Conservation (phyloP, 2,329 filamentous ascomycete species). For the Hymenoscyphus repandus region DNA sequence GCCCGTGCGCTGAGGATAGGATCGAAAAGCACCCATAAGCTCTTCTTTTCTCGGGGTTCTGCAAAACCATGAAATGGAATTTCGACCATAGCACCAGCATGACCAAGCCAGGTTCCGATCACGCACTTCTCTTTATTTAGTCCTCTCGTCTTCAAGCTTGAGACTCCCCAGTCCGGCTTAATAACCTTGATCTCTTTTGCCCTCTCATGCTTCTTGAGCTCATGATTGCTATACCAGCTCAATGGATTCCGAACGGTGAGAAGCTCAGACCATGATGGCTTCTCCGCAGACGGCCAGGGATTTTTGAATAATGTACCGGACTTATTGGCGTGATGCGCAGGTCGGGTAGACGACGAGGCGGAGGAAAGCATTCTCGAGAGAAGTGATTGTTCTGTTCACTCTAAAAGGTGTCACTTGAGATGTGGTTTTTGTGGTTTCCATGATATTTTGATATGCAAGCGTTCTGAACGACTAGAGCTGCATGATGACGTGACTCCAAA, state of each 20-base stretch:
- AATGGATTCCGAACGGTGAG: constrained; percentile 13
- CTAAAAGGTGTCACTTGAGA: too few relatives aligned
- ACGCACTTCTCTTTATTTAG: constrained; percentile 15
- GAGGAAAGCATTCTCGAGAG: neutral
- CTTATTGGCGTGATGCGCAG: constrained; percentile 19
- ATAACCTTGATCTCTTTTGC: constrained; percentile 18
- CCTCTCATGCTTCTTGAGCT: constrained; percentile 8
- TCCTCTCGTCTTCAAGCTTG: constrained; percentile 9
- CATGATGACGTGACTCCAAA: too few relatives aligned
- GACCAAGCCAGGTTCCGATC: constrained; percentile 20
- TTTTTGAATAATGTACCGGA: constrained; percentile 18
- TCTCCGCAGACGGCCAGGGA: constrained; percentile 22
- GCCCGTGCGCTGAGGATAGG: constrained; percentile 22
- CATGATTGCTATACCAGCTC: constrained; percentile 13
- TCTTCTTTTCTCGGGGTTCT: constrained; percentile 1
- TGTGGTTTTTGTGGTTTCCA: too few relatives aligned
- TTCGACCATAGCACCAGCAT: constrained; percentile 18
- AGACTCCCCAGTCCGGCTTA: constrained; percentile 18
- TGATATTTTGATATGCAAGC: too few relatives aligned
- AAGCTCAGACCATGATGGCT: constrained; percentile 17
- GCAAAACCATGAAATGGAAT: constrained; percentile 14
- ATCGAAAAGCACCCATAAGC: constrained; percentile 20
- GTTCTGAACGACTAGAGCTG: too few relatives aligned
- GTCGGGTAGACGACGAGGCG: neutral
- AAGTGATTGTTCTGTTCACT: too few relatives aligned